A percentile compares a stretch with the other conserved stretches of the same genome.
Conservation (phyloP, 2,329 filamentous ascomycete species). For the Cladophialophora yegresii region DNA sequence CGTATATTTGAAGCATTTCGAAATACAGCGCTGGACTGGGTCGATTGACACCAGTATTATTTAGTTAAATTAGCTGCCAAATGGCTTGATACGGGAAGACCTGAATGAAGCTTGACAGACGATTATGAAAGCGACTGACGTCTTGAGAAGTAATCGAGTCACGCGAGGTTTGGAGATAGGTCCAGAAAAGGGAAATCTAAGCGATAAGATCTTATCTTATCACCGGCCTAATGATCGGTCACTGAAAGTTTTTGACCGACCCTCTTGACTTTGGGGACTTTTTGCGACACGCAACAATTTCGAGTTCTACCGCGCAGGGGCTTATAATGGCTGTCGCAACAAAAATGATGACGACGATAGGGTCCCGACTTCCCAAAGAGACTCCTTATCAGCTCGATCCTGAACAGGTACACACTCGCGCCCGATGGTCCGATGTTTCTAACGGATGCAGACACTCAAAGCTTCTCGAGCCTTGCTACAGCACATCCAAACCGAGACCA, state of each 20-base stretch:
- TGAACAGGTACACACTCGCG: slow-evolving; percentile 45
- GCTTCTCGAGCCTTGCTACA: slow-evolving; percentile 62
- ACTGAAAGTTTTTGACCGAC: slow-evolving; percentile 1
- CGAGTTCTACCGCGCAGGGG: not conserved
- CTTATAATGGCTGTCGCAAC: slow-evolving; percentile 17
- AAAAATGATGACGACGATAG: slow-evolving; percentile 11
- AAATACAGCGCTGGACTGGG: not conserved
- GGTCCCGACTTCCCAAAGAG: slow-evolving; percentile 21
- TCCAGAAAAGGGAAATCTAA: not conserved
- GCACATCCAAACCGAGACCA: slow-evolving; percentile 56
- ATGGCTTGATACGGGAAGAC: slow-evolving; percentile 9
- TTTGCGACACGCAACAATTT: not conserved
- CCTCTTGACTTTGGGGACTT: not conserved
- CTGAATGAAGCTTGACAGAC: slow-evolving; percentile 1
- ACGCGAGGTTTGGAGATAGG: not conserved
- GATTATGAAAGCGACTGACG: not conserved
- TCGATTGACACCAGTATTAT: not conserved
- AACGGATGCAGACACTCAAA: slow-evolving; percentile 53
- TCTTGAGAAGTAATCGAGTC: not conserved
- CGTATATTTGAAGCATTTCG: not conserved
- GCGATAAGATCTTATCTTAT: slow-evolving; percentile 8
- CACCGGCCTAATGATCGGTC: not conserved
- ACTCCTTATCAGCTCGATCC: slow-evolving; percentile 52
- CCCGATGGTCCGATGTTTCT: not conserved
- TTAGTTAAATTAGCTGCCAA: not conserved